Evolutionary conservation across 495 filamentous ascomycete species (phyloP), one percentile per base, ranked within the genome.

Genomic region (Daldinia childiae): DNA sequence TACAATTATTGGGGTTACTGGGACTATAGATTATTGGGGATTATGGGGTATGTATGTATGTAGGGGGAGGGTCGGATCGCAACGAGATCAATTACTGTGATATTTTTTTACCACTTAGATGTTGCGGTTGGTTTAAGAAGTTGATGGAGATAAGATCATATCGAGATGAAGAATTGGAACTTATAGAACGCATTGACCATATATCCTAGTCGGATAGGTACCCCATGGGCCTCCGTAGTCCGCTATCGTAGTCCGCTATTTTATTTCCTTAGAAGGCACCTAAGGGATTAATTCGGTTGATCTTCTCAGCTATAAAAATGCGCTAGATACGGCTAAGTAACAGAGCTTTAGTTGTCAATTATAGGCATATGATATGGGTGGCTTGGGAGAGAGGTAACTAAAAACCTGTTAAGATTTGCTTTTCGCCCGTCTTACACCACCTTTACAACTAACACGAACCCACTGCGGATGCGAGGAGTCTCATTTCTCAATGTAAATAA

Each of bases 1-100:
- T 62, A 62, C 17, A 29, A 68, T 54, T 29, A n/a, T 41, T 62
- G 60, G 57, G 38, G 17, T 48, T 36, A 30, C 52, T 26, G 15
- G 17, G 19, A 8, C 32, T 34, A 32, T 32, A 34, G 39, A 15
- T 48, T 36, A 24, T 54, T 17, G 21, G 19, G 29, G 4, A 15
- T 45, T 43, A 52, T 48, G 43, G 38, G 34, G 58, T 48, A 50
- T 56, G 19, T 45, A 39, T n/a, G n/a, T n/a, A n/a, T n/a, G n/a
- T n/a, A n/a, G n/a, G n/a, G 7, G 24, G 9, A 26, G 50, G 21
- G 14, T 54, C 4, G 24, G 15, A 54, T 27, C 50, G 50, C 2
- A 30, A 30, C 50, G 26, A 30, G 50, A 30, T 30, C 12, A 54
- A 30, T 17, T 29, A 54, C 27, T n/a, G n/a, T 57, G 15, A 4